Percentiles rank a stretch among this genome's conserved stretches.
These are phyloP conservation scores for Mortierella sp. DNA, from an alignment of 371 early-diverging fungal genomes.

Conservation along the genomic window DNA sequence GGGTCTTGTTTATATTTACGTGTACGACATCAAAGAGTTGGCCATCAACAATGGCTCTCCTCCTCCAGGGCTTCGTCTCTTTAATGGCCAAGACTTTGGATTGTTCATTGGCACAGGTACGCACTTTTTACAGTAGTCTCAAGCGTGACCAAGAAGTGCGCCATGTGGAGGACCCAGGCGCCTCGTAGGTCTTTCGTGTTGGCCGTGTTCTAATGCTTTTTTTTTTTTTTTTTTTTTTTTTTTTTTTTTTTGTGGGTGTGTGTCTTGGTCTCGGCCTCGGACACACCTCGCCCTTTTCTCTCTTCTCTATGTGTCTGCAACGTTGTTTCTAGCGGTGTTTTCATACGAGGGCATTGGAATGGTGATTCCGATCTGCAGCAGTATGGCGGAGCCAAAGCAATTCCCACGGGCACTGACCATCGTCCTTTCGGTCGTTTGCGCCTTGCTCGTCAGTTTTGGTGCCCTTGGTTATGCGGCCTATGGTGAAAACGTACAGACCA, in stretches of 20 bases:
- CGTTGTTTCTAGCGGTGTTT: slow-evolving; percentile 73
- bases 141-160: no score
- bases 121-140: no score
- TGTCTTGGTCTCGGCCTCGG: no score
- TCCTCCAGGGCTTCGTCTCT: slow-evolving; percentile 37
- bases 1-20: slow-evolving; percentile 82
- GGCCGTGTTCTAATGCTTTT: no score
- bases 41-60: slow-evolving; percentile 46
- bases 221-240: no score
- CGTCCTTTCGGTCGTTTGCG: slow-evolving; percentile 75
- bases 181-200: no score
- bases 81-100: slow-evolving; percentile 65
- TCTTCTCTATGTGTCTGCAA: no score
- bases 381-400: slow-evolving; percentile 80
- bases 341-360: slow-evolving; percentile 90
- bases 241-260: no score
- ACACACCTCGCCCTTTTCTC: no score
- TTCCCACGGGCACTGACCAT: slow-evolving; percentile 75
- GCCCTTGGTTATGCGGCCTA: slow-evolving; percentile 82
- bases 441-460: slow-evolving; percentile 75
- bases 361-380: slow-evolving; percentile 87
- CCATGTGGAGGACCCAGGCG: no score
- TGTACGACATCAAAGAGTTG: slow-evolving; percentile 74
- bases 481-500: slow-evolving; percentile 80
- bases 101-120: slow-evolving; percentile 82